phyloP scores from a whole-genome alignment of 257 asterid genomes.

The Przewalskia tangutica region DNA sequence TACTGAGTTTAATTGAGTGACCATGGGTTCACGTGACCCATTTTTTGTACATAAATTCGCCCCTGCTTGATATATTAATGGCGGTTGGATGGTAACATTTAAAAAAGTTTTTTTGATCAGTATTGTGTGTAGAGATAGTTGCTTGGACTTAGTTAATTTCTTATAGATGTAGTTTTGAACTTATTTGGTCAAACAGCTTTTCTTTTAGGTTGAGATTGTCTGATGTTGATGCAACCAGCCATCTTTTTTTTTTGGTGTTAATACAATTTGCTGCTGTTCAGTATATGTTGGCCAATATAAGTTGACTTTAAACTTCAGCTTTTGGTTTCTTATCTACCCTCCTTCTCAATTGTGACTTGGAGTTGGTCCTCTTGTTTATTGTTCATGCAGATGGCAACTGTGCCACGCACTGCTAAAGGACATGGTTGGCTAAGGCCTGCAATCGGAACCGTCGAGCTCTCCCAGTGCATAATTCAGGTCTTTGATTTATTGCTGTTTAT shows the following conservation, averaged over 20 bases:
- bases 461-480: conserved; percentile 89
- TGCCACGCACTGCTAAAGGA: conserved; percentile 70
- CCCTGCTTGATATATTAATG: background rate
- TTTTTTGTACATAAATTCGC: too few relatives aligned
- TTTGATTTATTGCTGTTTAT: background rate
- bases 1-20: too few relatives aligned
- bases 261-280: background rate
- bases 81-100: background rate
- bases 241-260: background rate
- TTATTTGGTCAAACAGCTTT: background rate
- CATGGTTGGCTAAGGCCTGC: conserved; percentile 96
- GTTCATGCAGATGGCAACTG: conserved; percentile 58
- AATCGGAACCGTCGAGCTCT: conserved; percentile 71
- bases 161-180: background rate
- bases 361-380: background rate
- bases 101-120: background rate
- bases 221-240: background rate
- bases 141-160: background rate
- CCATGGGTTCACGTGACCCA: too few relatives aligned
- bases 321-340: background rate
- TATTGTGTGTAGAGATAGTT: background rate
- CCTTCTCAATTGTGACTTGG: background rate
- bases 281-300: background rate
- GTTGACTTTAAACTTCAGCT: background rate
- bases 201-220: background rate